Base-by-base conservation (phyloP, 164 flowering plant genomes). In the Litsea cubeba region DNA sequence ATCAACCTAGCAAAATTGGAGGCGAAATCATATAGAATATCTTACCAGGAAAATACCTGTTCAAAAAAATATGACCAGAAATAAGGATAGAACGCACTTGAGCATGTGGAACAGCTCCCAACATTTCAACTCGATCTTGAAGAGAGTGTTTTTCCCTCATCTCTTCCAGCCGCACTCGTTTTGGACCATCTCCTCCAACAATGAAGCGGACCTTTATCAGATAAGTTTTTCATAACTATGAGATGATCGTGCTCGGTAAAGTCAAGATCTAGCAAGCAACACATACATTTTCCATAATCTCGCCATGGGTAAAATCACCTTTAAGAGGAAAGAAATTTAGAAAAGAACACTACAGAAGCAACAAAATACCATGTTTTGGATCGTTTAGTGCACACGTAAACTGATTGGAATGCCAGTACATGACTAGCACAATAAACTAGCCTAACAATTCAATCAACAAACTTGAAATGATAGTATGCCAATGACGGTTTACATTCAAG, bases 121-220 rank as follows among this genome's bases (percentile, higher is more conserved):
- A 79, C 99, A 96, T 93, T 80, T 96, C 97, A 76, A 96, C 98
- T 71, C 97, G 83, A 78, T 96, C 98, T 84, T 94, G 98, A 76
- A 95, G 92, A 77, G 90, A 87, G 76, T 94, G 92, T 71, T 92
- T 96, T 79, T 92, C 97, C 81, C 98, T 88, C 99, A 96, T 96
- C 81, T 96, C 97, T 77, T 96, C 98, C 72, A 94, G 71, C 65
- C 95, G 87, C 71, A 94, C 99, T 32, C 97, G 83, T 81, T 96
- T 95, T 6, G 99, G 98, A 22, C 99, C 99, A 87, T 95, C 99
- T 74, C 99, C 98, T 75, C 99, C 99, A 81, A 93, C 77, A 72
- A 96, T 83, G 79, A 96, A 96, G 72, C 93, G 88, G 71, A 94
- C 98, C 98, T 95, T 74, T 65, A 75, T 30, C 18, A 81, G 24